Evolutionary conservation across 441 rosid genomes (phyloP), one percentile per base, ranked within the genome.

Genomic region (Brassica balearica): DNA sequence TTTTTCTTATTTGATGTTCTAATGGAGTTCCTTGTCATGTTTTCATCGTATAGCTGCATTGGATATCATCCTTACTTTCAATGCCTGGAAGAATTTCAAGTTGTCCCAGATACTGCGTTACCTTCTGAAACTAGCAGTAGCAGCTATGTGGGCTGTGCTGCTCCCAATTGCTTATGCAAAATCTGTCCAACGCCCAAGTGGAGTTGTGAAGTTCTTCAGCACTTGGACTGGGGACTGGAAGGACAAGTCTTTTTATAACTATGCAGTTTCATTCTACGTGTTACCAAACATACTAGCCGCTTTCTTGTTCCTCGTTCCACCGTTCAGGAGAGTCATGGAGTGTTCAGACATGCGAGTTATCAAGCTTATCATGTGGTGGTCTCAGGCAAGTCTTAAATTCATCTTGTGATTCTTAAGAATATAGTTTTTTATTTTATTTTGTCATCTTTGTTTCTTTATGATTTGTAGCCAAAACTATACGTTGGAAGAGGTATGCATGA

Each of bases 401-500:
- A 36, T 19, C 76, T 69, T 65, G 12, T 71, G 69, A 8, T 46
- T 55, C 46, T 61, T 60, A 3, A 63, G 0, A 60, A 22, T 32
- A 43, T 59, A 0, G 36, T 2, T 61, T 23, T 23, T 20, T 7
- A 19, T 68, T 34, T 63, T 27, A 11, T 62, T 60, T 64, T 51
- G 69, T 69, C 32, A 55, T 68, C 36, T 61, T 34, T 68, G 62
- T 58, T 69, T 80, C 32, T 34, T 41, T 58, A 58, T 65, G 59
- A 4, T 79, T 74, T 66, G 77, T 89, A 96, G 99, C 99, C 99
- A 75, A 94, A 96, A 82, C 87, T 90, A 60, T 96, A 94, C 80
- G 88, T 96, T 51, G 99, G 99, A 81, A 89, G 99, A 89, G 98
- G 99, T 82, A 90, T 96, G 98, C 99, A 92, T 80, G 99, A 92